Evolutionary conservation across 1,284 basidiomycete species (phyloP).

Genomic region (Xerocomus amazonicus): DNA sequence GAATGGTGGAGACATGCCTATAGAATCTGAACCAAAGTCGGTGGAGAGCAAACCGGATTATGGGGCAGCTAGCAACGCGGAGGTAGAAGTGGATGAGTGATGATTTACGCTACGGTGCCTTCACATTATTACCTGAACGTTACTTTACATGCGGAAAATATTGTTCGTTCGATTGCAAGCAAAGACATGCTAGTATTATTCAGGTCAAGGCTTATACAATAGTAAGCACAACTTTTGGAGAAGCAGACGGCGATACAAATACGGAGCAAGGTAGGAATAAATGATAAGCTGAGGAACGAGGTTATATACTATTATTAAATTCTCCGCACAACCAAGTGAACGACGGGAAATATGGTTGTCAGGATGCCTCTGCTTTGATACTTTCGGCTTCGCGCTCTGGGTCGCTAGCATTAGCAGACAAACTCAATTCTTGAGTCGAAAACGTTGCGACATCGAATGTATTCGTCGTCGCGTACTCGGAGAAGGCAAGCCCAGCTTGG

Average conservation of each 20-base stretch:
- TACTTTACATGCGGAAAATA: slow-evolving; percentile 19
- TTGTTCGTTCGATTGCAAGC: slow-evolving; percentile 6
- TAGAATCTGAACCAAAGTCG: slow-evolving; percentile 48
- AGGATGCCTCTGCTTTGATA: slow-evolving; percentile 46
- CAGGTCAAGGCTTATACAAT: slow-evolving; percentile 30
- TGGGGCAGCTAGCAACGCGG: slow-evolving; percentile 42
- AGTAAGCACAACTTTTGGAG: slow-evolving; percentile 31
- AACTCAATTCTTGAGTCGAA: slow-evolving; percentile 59
- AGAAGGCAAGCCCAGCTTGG: slow-evolving; percentile 56
- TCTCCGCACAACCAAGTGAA: slow-evolving; percentile 30
- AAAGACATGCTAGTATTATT: slow-evolving; percentile 32
- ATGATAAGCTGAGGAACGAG: slow-evolving; percentile 29
- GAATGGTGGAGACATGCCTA: slow-evolving; percentile 45
- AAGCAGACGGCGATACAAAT: slow-evolving; percentile 33
- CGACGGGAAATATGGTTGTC: slow-evolving; percentile 23
- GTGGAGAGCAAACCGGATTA: slow-evolving; percentile 22
- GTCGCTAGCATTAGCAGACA: slow-evolving; percentile 53
- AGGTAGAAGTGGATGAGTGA: slow-evolving; percentile 33
- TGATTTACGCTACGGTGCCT: slow-evolving; percentile 9
- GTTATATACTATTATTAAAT: slow-evolving; percentile 33
- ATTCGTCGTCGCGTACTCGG: slow-evolving; percentile 60
- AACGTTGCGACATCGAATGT: slow-evolving; percentile 67
- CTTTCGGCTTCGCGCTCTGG: slow-evolving; percentile 46
- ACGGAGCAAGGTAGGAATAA: slow-evolving; percentile 38
- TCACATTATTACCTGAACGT: slow-evolving; percentile 10